These are phyloP conservation scores for Backusella westeae DNA, from an alignment of 192 early-diverging fungal genomes.

Conservation along the genomic window DNA sequence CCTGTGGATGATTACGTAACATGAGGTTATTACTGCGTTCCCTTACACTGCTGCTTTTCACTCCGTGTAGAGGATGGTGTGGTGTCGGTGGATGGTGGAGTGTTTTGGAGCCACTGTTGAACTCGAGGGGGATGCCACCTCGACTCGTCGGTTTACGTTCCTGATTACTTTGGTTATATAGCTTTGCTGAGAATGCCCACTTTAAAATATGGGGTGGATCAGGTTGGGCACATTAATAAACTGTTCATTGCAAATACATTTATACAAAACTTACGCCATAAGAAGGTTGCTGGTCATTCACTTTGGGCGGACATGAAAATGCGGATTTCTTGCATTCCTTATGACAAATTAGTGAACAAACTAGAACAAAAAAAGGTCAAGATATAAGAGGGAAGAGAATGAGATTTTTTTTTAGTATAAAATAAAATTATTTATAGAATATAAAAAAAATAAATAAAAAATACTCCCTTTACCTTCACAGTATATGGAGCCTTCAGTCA, in stretches of 20 bases:
- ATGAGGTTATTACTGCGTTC: neutral
- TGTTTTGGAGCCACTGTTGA: neutral
- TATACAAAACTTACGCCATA: slow-evolving; percentile 25
- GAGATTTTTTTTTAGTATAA: neutral
- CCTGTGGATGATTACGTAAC: slow-evolving; percentile 12
- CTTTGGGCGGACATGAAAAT: slow-evolving; percentile 34
- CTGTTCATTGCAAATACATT: neutral
- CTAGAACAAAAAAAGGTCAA: slow-evolving; percentile 2
- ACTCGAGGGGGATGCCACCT: neutral
- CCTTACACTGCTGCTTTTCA: slow-evolving; percentile 1
- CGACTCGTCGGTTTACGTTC: neutral
- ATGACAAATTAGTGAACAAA: slow-evolving; percentile 38
- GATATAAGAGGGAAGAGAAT: neutral
- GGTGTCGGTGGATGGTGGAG: neutral
- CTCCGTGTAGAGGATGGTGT: neutral
- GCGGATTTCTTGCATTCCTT: slow-evolving; percentile 31
- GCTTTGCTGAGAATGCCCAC: slow-evolving; percentile 38
- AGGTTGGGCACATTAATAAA: neutral
- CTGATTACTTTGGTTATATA: slow-evolving; percentile 18
- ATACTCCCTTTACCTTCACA: slow-evolving; percentile 42
- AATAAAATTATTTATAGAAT: neutral
- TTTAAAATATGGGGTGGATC: neutral
- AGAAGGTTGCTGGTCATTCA: slow-evolving; percentile 35
- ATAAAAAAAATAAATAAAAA: neutral
- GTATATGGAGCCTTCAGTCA: slow-evolving; percentile 46